A percentile compares a stretch with the other conserved stretches of the same genome.
Evolutionary conservation across 2,329 filamentous ascomycete genomes (phyloP).

Genomic region (Westerdykella ornata): DNA sequence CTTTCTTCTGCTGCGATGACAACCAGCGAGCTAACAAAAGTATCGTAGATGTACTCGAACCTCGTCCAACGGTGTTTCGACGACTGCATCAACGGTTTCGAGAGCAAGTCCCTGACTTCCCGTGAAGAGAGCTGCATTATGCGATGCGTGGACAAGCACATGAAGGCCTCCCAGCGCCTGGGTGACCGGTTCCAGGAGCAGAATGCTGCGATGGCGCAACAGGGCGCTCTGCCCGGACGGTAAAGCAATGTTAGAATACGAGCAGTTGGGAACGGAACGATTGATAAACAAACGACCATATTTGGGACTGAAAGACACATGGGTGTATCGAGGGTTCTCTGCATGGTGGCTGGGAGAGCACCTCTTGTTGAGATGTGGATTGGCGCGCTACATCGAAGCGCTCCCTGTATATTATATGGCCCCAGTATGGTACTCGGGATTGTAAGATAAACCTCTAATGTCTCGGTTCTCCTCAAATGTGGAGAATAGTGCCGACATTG

Average conservation of each 20-base stretch:
- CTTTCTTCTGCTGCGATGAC: background rate
- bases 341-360: no score
- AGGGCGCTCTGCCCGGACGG: constrained; percentile 46
- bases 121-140: constrained; percentile 88
- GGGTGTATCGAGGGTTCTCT: background rate
- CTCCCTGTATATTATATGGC: no score
- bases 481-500: no score
- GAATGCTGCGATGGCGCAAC: constrained; percentile 61
- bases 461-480: no score
- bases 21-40: constrained; percentile 4
- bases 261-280: background rate
- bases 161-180: constrained; percentile 84
- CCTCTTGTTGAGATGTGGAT: no score
- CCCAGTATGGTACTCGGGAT: no score
- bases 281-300: background rate
- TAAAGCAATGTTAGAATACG: constrained; percentile 16
- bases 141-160: constrained; percentile 92
- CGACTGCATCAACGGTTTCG: constrained; percentile 97
- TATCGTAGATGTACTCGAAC: constrained; percentile 59
- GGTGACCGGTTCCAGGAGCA: constrained; percentile 83
- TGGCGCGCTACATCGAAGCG: no score
- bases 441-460: no score
- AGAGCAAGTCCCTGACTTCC: constrained; percentile 83
- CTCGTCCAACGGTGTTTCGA: constrained; percentile 88
- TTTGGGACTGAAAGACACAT: background rate